Evolutionary conservation across 78 protist genomes (phyloP).

Genomic region (Dictyostelium purpureum): DNA sequence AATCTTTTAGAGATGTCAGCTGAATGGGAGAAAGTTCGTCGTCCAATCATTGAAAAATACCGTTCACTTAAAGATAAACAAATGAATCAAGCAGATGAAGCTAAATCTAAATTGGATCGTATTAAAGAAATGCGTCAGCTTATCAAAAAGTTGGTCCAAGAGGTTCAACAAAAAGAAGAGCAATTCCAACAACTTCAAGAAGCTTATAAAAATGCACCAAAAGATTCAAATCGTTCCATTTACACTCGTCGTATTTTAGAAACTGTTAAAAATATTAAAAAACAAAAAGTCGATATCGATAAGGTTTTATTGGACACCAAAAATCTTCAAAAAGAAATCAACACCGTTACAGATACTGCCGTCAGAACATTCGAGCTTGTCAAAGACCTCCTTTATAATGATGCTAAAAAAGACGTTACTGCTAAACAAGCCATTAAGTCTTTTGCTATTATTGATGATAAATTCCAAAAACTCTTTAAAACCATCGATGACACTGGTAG

Average conservation of each 20-base stretch:
- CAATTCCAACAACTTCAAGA: conserved; percentile 61
- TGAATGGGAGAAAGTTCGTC: conserved; percentile 81
- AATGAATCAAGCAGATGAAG: conserved; percentile 23
- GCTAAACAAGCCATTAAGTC: conserved; percentile 61
- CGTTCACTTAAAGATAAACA: conserved; percentile 58
- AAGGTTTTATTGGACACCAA: conserved; percentile 84
- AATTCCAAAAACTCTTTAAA: conserved; percentile 40
- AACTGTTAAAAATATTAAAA: conserved; percentile 85
- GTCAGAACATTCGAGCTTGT: conserved; percentile 73
- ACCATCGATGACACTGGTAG: conserved; percentile 76
- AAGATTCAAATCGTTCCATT: conserved; percentile 78
- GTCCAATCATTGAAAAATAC: conserved; percentile 73
- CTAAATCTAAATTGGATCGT: conserved; percentile 12
- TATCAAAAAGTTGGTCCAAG: conserved; percentile 68
- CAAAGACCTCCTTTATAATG: conserved; percentile 84
- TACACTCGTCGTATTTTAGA: conserved; percentile 88
- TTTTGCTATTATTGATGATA: conserved; percentile 62
- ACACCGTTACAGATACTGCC: conserved; percentile 65
- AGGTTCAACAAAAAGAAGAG: conserved; percentile 79
- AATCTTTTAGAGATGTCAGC: conserved; percentile 70
- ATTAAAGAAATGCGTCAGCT: conserved; percentile 70
- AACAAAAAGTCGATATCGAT: conserved; percentile 86
- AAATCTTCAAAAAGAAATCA: conserved; percentile 84
- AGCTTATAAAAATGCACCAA: conserved; percentile 71
- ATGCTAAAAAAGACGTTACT: conserved; percentile 57